Base-by-base conservation (phyloP, 805 yeast species). In the Helenozyma baotianmanensis region DNA sequence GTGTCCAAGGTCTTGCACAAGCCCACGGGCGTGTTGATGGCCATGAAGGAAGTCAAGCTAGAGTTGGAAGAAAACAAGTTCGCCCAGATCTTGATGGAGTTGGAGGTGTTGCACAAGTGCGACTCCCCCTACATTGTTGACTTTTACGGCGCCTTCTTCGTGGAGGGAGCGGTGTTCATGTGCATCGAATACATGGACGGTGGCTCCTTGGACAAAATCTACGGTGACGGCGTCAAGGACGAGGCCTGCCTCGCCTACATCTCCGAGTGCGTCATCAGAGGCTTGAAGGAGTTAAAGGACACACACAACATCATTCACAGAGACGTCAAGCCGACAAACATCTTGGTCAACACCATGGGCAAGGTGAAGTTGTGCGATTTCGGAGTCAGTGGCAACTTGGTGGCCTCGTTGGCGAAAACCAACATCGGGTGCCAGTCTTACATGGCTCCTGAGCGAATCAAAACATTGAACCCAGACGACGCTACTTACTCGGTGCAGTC, bases 181-280 rank as follows among this genome's bases (percentile, higher is more conserved):
- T 92, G 97, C 62, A 90, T 90, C 75, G 98, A 90, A 62, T 86
- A 80, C 57, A 90, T 90, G 98, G 94, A 87, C 57, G 97, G 96
- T 29, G 96, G 96, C 0, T 86, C 96, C 0, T 63, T 90, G 38
- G 96, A 90, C 60, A 85, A 83, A 52, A 70, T 89, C 11, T 90
- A 88, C 58, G 82, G 78, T 3, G 56, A 57, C 18, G 71, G 72
- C 3, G 53, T 65, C 11, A 67, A 83, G 21, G 82, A 80, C 42
- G 98, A 90, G 54, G 74, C 78, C 6, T 81, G 82, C 42, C 64
- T 90, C 37, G 95, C 95, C 2, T 77, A 73, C 47, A 81, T 89
- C 28, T 76, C 95, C 4, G 82, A 81, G 46, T 71, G 83, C 32
- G 94, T 88, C 6, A 82, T 88, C 6, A 60, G 72, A 27, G 97